Conservation (phyloP, 768 basidiomycete species). For the Boletus rex-veris region DNA sequence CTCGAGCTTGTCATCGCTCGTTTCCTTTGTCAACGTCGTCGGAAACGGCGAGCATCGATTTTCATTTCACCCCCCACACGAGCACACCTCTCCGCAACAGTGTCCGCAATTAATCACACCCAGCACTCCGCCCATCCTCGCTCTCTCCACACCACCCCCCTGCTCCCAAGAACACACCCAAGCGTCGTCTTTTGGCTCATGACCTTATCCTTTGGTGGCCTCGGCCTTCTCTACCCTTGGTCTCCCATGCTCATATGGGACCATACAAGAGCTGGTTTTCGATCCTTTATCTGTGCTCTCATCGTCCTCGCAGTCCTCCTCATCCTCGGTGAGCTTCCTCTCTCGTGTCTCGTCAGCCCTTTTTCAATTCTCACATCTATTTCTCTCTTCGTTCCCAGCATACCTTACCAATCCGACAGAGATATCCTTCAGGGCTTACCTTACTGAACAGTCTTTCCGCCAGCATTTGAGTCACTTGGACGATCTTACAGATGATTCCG, state of each 20-base stretch:
- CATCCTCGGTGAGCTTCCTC: constrained; percentile 59
- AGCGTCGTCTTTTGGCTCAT: constrained; percentile 54
- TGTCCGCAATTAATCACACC: constrained; percentile 37
- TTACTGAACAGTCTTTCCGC: constrained; percentile 97
- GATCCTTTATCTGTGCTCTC: constrained; percentile 66
- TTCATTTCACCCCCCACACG: constrained; percentile 6
- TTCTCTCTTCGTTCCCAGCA: constrained; percentile 45
- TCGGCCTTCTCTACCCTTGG: constrained; percentile 58
- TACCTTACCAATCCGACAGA: constrained; percentile 95
- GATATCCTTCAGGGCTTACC: constrained; percentile 87
- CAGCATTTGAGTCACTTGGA: constrained; percentile 88
- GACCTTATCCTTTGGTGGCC: constrained; percentile 61
- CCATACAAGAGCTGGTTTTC: constrained; percentile 58
- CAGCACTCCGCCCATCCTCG: constrained; percentile 29
- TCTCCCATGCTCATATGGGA: constrained; percentile 51
- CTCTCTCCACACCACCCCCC: constrained; percentile 34
- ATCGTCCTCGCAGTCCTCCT: constrained; percentile 66
- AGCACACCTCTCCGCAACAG: constrained; percentile 34
- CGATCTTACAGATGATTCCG: constrained; percentile 54
- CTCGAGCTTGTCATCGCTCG: neutral
- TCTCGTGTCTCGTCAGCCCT: neutral
- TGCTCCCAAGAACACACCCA: constrained; percentile 31
- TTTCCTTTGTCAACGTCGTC: constrained; percentile 15
- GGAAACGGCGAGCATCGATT: constrained; percentile 11
- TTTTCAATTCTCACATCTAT: neutral